Base-by-base conservation (phyloP, 1,139 yeast species). In the Saccharomyces hybrid region DNA sequence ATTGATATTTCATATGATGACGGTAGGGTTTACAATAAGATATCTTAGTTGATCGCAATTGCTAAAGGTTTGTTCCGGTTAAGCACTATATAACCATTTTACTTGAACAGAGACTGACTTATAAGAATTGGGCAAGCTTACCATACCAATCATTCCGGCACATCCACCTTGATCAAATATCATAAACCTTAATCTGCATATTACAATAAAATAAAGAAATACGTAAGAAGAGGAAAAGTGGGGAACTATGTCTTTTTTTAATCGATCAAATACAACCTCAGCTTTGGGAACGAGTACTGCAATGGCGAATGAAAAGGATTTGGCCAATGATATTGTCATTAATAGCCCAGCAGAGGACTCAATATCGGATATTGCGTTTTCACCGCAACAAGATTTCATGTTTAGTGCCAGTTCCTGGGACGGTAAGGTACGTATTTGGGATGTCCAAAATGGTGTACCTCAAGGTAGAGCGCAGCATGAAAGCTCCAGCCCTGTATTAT, bases 341-440 rank as follows among this genome's bases (percentile, higher is more conserved):
- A 80, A 82, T 59, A 86, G 87, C 64, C 89, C 95, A 1, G 98
- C 98, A 11, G 96, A 88, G 59, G 99, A 95, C 67, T 85, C 96
- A 2, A 79, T 95, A 32, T 80, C 91, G n/a, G 96, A 88, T 62
- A 70, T 95, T 55, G 76, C 90, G 20, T 95, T 93, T 71, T 88
- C 96, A n/a, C 89, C 98, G n/a, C 88, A 80, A 59, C 95, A 87
- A 27, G 97, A 95, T 63, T 75, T 83, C 57, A 71, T 85, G 56
- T 73, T 82, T 54, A 83, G 95, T 2, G 95, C 84, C 2, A 81
- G 95, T 9, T 85, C 96, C 44, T 95, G 99, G 99, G 99, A 95
- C 72, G 88, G 87, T 64, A 90, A 90, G 68, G 96, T 89, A 42
- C 79, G 99, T 56, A 85, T 95, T 56, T 95, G 95, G 76, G 98